Evolutionary conservation across 768 basidiomycete species (phyloP).

Genomic region (Polyporus arcularius): DNA sequence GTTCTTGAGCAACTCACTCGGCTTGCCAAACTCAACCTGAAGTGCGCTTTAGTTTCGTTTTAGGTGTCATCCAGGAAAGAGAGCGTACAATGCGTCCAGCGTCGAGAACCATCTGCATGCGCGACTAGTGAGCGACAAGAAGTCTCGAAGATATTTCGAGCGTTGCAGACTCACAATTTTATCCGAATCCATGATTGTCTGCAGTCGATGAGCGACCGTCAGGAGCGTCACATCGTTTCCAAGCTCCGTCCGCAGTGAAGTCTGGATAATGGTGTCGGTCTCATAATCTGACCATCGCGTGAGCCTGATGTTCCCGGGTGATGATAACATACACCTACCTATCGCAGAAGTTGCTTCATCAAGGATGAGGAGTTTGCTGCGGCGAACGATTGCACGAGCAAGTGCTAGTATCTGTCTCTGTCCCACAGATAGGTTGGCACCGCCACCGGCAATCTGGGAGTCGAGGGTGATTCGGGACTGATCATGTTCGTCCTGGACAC

Average conservation of each 20-base stretch:
- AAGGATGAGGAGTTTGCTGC: slow-evolving; percentile 46
- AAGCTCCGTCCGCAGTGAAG: slow-evolving; percentile 49
- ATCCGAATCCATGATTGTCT: slow-evolving; percentile 60
- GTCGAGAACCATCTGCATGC: too few relatives aligned
- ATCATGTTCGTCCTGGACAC: slow-evolving; percentile 28
- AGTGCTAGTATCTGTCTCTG: slow-evolving; percentile 48
- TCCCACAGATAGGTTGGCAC: slow-evolving; percentile 38
- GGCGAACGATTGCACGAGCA: slow-evolving; percentile 44
- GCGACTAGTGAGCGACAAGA: too few relatives aligned
- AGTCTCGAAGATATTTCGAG: too few relatives aligned
- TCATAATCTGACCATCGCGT: slow-evolving; percentile 41
- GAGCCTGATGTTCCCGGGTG: not conserved
- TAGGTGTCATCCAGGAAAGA: too few relatives aligned
- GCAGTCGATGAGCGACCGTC: slow-evolving; percentile 57
- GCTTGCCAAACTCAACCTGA: slow-evolving; percentile 36
- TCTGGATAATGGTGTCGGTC: slow-evolving; percentile 57
- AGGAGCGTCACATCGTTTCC: slow-evolving; percentile 46
- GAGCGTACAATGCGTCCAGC: too few relatives aligned
- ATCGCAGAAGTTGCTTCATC: slow-evolving; percentile 41
- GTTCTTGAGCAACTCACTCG: slow-evolving; percentile 40
- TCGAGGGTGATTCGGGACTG: slow-evolving; percentile 33
- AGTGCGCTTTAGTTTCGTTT: not conserved
- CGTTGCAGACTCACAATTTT: slow-evolving; percentile 40
- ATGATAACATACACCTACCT: slow-evolving; percentile 16
- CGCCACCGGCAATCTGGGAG: slow-evolving; percentile 29